Percentiles rank a stretch among this genome's conserved stretches.
Evolutionary conservation across 805 yeast genomes (phyloP).

Genomic region (Spathaspora sp.): DNA sequence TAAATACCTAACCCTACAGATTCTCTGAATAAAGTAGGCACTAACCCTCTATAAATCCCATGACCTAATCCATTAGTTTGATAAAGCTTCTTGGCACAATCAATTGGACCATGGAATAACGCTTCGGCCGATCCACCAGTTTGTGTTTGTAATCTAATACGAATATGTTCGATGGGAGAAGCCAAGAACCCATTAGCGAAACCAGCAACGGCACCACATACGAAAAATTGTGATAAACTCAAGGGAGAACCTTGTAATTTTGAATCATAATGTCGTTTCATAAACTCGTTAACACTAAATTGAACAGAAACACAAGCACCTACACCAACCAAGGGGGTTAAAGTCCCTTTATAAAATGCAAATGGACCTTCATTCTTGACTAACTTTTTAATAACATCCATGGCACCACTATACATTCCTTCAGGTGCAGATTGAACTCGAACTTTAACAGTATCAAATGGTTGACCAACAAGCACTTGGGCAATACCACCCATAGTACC

Average conservation of each 20-base stretch:
- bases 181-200: slow-evolving; percentile 85
- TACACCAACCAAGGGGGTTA: slow-evolving; percentile 49
- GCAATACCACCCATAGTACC: slow-evolving; percentile 97
- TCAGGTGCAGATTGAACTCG: slow-evolving; percentile 84
- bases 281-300: slow-evolving; percentile 89
- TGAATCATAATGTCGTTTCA: slow-evolving; percentile 72
- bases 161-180: slow-evolving; percentile 90
- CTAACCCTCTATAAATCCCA: slow-evolving; percentile 76
- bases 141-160: slow-evolving; percentile 92
- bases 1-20: slow-evolving; percentile 85
- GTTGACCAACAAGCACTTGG: slow-evolving; percentile 94
- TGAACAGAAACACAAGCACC: slow-evolving; percentile 98
- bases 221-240: slow-evolving; percentile 63
- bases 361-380: slow-evolving; percentile 42
- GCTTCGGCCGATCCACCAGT: slow-evolving; percentile 42
- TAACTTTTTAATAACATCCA: slow-evolving; percentile 72
- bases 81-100: slow-evolving; percentile 59
- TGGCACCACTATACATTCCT: slow-evolving; percentile 68
- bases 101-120: slow-evolving; percentile 68
- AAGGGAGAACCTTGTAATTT: slow-evolving; percentile 46
- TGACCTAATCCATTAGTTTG: slow-evolving; percentile 45
- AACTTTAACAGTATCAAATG: slow-evolving; percentile 93
- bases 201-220: slow-evolving; percentile 90
- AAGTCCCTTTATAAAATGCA: slow-evolving; percentile 44
- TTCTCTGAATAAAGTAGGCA: slow-evolving; percentile 82